Evolutionary conservation across 495 filamentous ascomycete genomes (phyloP), one percentile per base, ranked within the genome.

Genomic region (Letharia columbiana): DNA sequence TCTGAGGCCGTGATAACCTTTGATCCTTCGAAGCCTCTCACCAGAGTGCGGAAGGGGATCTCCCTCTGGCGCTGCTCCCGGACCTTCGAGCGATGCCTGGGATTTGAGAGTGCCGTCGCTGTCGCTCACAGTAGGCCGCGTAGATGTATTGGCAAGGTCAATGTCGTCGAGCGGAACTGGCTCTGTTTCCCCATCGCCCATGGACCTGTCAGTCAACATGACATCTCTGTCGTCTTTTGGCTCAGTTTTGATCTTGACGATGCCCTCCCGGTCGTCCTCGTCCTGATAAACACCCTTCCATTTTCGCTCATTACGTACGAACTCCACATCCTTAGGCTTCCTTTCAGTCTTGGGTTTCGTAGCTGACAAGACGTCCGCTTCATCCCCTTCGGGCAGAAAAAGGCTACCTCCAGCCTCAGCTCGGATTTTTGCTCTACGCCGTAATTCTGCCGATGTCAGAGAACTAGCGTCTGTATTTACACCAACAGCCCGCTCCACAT

Each of bases 381-480:
- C 70, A 40, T 67, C 61, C 11, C 68, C 66, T 50, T 61, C 50
- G 4, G 63, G 50, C 15, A 69, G 45, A 35, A 73, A 69, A 2
- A 73, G 65, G 23, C 65, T 67, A 7, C 67, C 67, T 28, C 52
- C 62, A 35, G 71, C 54, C 11, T 71, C 67, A 11, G 60, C 52
- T 52, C 60, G 63, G 23, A 74, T 70, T 66, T 77, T 73, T 31
- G 76, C 77, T 70, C 78, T 70, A 37, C 74, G 65, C 31, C 76
- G 74, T 8, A 79, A 57, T 62, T 80, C 75, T 10, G 79, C 78
- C 4, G 81, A 75, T 47, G 76, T 77, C n/a, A 71, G 71, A 28
- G 78, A 75, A 70, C 78, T 82, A 5, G 80, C 79, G 61, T 84
- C 82, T 71, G 81, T 82, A 63, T 82, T 80, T 52, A 84, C 78